A percentile compares a stretch with the other conserved stretches of the same genome.
phyloP scores from a whole-genome alignment of 2,329 filamentous ascomycete genomes.

The Fusarium poae region DNA sequence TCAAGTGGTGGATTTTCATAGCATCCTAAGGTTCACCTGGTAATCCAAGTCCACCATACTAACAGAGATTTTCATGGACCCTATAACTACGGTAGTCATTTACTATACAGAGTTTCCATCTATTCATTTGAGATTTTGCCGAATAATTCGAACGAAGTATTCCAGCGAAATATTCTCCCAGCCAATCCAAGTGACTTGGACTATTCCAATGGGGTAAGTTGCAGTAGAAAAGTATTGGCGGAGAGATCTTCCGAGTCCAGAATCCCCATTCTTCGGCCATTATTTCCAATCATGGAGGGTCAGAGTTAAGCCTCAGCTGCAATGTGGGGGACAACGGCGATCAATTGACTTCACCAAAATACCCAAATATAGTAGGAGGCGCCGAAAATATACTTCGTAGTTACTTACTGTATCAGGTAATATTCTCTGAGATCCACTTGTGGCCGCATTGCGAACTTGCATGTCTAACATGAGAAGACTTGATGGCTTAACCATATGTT shows the following conservation, averaged over 20 bases:
- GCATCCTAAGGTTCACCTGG: not conserved
- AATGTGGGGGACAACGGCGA: constrained; percentile 18
- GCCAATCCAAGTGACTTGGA: not conserved
- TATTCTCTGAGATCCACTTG: constrained; percentile 8
- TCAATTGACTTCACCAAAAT: not conserved
- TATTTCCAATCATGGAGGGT: constrained; percentile 15
- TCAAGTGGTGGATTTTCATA: not conserved
- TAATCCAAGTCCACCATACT: not conserved
- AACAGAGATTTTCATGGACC: not conserved
- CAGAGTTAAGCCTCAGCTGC: constrained; percentile 17
- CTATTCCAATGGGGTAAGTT: not conserved
- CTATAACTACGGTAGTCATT: not conserved
- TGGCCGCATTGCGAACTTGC: not conserved
- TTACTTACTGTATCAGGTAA: constrained; percentile 18
- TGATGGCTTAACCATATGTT: not conserved
- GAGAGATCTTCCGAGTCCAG: constrained; percentile 13
- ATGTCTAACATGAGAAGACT: constrained; percentile 1
- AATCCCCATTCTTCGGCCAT: constrained; percentile 3
- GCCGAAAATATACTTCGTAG: constrained; percentile 25
- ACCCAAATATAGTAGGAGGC: constrained; percentile 28
- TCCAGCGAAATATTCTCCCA: constrained; percentile 6
- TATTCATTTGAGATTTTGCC: not conserved
- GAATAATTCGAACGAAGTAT: constrained; percentile 4
- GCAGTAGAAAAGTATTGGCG: not conserved
- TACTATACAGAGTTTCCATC: not conserved